phyloP scores from a whole-genome alignment of 768 basidiomycete species.

The Lentinula detonsa region DNA sequence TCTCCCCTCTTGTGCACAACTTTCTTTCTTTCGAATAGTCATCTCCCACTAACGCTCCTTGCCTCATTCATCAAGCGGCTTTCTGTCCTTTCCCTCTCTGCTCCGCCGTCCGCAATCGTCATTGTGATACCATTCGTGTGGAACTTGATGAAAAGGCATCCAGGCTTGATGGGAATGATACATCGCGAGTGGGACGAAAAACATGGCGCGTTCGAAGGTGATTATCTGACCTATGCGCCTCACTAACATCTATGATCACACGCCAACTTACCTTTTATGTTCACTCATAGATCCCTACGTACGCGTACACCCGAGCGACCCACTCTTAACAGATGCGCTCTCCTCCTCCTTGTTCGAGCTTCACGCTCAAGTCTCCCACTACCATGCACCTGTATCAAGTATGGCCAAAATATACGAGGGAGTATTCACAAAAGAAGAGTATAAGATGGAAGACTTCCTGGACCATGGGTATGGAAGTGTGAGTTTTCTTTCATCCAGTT shows the following conservation, averaged over 20 bases:
- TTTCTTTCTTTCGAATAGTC: constrained; percentile 28
- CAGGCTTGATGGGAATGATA: constrained; percentile 88
- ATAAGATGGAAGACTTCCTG: constrained; percentile 91
- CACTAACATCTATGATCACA: neutral
- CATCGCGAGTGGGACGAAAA: constrained; percentile 49
- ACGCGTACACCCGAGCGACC: constrained; percentile 52
- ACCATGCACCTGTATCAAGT: constrained; percentile 83
- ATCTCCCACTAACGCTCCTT: constrained; percentile 84
- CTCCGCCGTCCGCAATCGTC: constrained; percentile 87
- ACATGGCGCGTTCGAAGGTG: constrained; percentile 26
- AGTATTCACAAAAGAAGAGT: constrained; percentile 88
- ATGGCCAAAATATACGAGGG: constrained; percentile 82
- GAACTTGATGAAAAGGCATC: constrained; percentile 89
- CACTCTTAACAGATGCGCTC: constrained; percentile 71
- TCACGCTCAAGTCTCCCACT: constrained; percentile 70
- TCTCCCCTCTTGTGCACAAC: too few relatives aligned
- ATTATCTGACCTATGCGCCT: neutral
- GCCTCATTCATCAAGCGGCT: constrained; percentile 95
- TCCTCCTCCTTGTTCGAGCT: constrained; percentile 94
- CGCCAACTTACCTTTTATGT: neutral
- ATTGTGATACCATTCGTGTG: constrained; percentile 92
- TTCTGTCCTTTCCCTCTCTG: constrained; percentile 73
- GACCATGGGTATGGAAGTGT: constrained; percentile 91
- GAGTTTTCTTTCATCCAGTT: constrained; percentile 15
- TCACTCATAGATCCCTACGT: constrained; percentile 57